Percentiles rank a stretch among this genome's conserved stretches.
phyloP scores from a whole-genome alignment of 2,329 filamentous ascomycete genomes.

The Aspergillus candidus region DNA sequence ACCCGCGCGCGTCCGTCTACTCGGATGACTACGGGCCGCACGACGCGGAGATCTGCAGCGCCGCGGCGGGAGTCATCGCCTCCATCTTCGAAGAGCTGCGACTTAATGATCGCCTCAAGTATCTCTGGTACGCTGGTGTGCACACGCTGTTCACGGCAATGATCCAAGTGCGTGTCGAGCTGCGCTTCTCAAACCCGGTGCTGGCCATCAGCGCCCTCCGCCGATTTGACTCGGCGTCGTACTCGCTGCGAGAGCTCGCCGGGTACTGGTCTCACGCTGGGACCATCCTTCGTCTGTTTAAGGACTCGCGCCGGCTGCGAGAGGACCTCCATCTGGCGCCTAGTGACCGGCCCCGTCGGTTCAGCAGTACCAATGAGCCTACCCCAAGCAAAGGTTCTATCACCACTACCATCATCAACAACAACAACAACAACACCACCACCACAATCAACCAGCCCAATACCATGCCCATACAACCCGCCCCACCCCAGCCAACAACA shows the following conservation, averaged over 20 bases:
- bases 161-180: slow-evolving; percentile 43
- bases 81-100: slow-evolving; percentile 42
- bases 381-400: slow-evolving; percentile 6
- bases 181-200: slow-evolving; percentile 42
- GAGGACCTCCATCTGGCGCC: slow-evolving; percentile 37
- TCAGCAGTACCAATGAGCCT: slow-evolving; percentile 12
- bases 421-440: slow-evolving; percentile 5
- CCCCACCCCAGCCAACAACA: slow-evolving; percentile 14
- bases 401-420: not conserved
- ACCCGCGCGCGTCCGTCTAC: slow-evolving; percentile 38
- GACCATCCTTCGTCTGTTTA: slow-evolving; percentile 39
- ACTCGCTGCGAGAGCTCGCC: slow-evolving; percentile 37
- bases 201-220: slow-evolving; percentile 42
- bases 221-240: slow-evolving; percentile 39
- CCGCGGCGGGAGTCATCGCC: slow-evolving; percentile 40
- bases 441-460: not conserved
- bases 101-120: slow-evolving; percentile 37
- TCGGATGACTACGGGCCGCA: slow-evolving; percentile 42
- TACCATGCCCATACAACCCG: slow-evolving; percentile 6
- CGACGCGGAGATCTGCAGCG: slow-evolving; percentile 42
- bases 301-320: slow-evolving; percentile 39
- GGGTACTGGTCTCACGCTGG: slow-evolving; percentile 40
- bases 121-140: slow-evolving; percentile 40
- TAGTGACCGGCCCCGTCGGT: slow-evolving; percentile 26
- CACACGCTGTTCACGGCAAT: slow-evolving; percentile 43